Percentiles rank a stretch among this genome's conserved stretches.
Evolutionary conservation across 2,329 filamentous ascomycete species (phyloP).

Genomic region (Cladophialophora psammophila): DNA sequence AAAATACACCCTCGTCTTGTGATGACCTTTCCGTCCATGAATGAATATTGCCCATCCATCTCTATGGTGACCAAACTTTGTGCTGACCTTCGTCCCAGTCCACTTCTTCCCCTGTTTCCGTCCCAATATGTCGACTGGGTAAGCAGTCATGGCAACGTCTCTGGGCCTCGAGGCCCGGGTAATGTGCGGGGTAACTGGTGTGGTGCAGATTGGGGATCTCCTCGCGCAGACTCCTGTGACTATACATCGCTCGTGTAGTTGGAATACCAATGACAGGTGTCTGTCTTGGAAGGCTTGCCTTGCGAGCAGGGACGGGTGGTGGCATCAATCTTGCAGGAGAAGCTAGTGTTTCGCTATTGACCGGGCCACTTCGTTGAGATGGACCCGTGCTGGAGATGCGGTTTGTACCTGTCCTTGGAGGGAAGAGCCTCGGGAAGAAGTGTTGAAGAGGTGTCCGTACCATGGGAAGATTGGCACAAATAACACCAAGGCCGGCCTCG

Average conservation of each 20-base stretch:
- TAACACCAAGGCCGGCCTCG: conserved; percentile 48
- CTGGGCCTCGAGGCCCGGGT: background rate
- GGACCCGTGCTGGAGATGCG: conserved; percentile 18
- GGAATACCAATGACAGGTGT: background rate
- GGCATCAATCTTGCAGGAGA: conserved; percentile 10
- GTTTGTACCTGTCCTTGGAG: conserved; percentile 23
- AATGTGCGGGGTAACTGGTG: background rate
- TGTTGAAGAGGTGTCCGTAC: conserved; percentile 44
- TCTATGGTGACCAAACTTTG: conserved; percentile 8
- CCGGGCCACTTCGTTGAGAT: conserved; percentile 17
- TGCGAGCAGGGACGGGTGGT: background rate
- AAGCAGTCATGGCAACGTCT: background rate
- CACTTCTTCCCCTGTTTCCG: background rate
- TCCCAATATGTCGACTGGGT: background rate
- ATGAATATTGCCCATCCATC: background rate
- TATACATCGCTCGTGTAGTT: background rate
- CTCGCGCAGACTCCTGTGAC: background rate
- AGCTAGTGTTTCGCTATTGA: conserved; percentile 15
- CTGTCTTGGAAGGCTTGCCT: conserved; percentile 21
- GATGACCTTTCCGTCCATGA: background rate
- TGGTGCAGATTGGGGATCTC: background rate
- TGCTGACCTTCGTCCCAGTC: conserved; percentile 8
- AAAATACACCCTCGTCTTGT: background rate
- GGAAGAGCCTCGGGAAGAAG: conserved; percentile 33
- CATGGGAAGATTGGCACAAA: conserved; percentile 51